phyloP scores from a whole-genome alignment of 192 early-diverging fungal genomes.

The Umbelopsis sp. region DNA sequence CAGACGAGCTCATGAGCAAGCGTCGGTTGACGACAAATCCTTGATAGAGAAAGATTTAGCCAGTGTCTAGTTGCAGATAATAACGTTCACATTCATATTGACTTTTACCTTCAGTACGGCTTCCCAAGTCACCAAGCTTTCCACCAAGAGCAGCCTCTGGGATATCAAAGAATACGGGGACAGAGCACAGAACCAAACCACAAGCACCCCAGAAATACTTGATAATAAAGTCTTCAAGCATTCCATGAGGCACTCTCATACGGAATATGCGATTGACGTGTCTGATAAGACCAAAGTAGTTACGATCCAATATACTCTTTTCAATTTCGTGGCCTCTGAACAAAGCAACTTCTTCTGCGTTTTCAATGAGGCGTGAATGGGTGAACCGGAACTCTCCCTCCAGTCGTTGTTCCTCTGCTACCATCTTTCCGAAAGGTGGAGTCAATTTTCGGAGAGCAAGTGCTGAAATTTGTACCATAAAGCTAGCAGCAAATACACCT shows the following conservation, averaged over 20 bases:
- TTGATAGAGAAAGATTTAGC: neutral
- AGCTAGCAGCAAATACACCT: conserved; percentile 78
- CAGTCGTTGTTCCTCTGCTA: conserved; percentile 87
- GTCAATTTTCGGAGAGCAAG: conserved; percentile 79
- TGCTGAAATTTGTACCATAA: conserved; percentile 79
- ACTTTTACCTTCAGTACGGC: conserved; percentile 54
- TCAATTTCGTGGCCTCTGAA: conserved; percentile 86
- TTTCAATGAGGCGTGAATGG: conserved; percentile 92
- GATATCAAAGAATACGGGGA: conserved; percentile 77
- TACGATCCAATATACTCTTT: conserved; percentile 75
- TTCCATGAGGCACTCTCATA: conserved; percentile 85
- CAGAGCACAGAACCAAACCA: conserved; percentile 82
- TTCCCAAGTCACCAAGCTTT: conserved; percentile 52
- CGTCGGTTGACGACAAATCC: conserved; percentile 81
- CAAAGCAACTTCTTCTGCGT: conserved; percentile 96
- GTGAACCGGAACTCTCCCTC: conserved; percentile 95
- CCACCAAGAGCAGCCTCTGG: conserved; percentile 40
- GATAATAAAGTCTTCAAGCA: conserved; percentile 98
- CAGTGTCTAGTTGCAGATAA: neutral
- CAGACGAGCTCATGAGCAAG: conserved; percentile 73
- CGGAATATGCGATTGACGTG: conserved; percentile 89
- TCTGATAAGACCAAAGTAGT: conserved; percentile 77
- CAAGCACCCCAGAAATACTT: conserved; percentile 98
- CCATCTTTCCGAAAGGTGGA: conserved; percentile 96
- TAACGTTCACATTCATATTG: too few species aligned